Evolutionary conservation across 2,329 filamentous ascomycete species (phyloP).

Genomic region (Pseudogymnoascus sp.): DNA sequence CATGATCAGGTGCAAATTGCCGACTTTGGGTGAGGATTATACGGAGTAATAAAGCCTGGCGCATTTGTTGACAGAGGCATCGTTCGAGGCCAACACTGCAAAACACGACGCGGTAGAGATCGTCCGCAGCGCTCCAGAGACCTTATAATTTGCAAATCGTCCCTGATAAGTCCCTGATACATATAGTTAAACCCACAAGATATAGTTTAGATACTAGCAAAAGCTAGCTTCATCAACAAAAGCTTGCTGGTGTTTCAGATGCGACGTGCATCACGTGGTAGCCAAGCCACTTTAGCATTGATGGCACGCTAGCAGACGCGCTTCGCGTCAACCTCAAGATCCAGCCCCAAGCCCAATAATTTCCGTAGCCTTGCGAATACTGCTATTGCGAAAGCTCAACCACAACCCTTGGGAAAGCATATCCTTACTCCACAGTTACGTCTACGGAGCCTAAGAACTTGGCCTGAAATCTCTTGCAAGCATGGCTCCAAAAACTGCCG

Average conservation of each 20-base stretch:
- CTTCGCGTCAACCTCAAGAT: conserved; percentile 8
- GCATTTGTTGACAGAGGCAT: not conserved
- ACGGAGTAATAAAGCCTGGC: not conserved
- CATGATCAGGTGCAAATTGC: not conserved
- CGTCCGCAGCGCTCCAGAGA: not conserved
- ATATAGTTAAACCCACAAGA: not conserved
- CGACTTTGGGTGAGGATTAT: not conserved
- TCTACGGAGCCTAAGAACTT: not conserved
- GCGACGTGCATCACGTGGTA: not conserved
- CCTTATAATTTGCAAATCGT: not conserved
- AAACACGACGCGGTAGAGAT: not conserved
- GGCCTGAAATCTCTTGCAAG: not conserved
- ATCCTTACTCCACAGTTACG: not conserved
- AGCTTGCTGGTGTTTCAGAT: not conserved
- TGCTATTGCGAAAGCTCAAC: not conserved
- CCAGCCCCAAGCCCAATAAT: conserved; percentile 3
- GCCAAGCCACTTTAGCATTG: conserved; percentile 2
- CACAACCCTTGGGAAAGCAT: not conserved
- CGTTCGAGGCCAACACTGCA: not conserved
- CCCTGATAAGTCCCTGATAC: not conserved
- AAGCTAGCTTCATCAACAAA: not conserved
- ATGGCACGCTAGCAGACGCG: conserved; percentile 8
- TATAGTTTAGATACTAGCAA: not conserved
- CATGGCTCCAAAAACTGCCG: conserved; percentile 9
- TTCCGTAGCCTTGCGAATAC: not conserved